Conservation (phyloP, 305 asterid species). For the Petunia hybrid region DNA sequence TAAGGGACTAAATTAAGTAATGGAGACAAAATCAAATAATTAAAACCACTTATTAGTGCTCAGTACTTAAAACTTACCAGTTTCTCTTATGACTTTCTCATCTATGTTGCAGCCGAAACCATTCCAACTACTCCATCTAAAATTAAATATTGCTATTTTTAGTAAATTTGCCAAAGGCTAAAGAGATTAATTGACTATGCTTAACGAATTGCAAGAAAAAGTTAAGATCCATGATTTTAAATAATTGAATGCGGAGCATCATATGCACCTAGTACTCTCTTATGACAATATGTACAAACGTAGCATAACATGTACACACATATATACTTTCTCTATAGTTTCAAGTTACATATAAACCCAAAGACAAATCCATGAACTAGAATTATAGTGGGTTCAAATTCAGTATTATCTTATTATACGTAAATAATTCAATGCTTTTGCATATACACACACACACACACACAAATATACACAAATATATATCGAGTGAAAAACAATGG, state of each 20-base stretch:
- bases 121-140: slow-evolving; percentile 90
- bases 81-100: slow-evolving; percentile 67
- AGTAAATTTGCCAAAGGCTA: neutral
- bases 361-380: too few species aligned
- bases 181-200: neutral
- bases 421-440: too few species aligned
- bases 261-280: neutral
- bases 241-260: neutral
- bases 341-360: neutral
- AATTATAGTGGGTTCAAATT: too few species aligned
- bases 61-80: slow-evolving; percentile 45
- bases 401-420: too few species aligned
- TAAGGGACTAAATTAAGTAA: neutral
- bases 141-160: slow-evolving; percentile 1
- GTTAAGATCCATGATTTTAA: neutral
- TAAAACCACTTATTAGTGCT: neutral
- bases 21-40: neutral
- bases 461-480: too few species aligned
- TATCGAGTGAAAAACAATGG: too few species aligned
- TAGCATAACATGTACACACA: neutral
- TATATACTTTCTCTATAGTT: neutral
- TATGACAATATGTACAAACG: neutral
- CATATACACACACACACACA: too few species aligned
- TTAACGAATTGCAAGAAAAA: neutral
- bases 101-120: slow-evolving; percentile 69